These are phyloP conservation scores for Neoboletus magnificus DNA, from an alignment of 768 basidiomycete species.

Conservation along the genomic window DNA sequence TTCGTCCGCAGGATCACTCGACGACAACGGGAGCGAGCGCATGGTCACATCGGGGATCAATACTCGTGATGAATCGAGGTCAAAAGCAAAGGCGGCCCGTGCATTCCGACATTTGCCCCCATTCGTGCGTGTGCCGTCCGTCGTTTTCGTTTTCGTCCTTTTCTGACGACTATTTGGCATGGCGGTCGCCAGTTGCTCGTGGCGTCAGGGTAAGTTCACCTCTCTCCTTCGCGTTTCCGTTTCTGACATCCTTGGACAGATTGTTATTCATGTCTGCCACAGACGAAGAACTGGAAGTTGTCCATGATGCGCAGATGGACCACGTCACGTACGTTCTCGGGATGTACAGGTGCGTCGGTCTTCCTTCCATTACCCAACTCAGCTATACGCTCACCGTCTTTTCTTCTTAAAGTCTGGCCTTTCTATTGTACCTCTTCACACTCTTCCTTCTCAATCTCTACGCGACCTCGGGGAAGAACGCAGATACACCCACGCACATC, in stretches of 20 bases:
- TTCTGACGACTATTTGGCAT: neutral
- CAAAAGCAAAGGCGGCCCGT: slow-evolving; percentile 39
- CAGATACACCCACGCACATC: slow-evolving; percentile 17
- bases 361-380: neutral
- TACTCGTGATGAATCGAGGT: slow-evolving; percentile 14
- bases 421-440: slow-evolving; percentile 73
- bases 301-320: slow-evolving; percentile 75
- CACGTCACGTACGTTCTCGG: slow-evolving; percentile 88
- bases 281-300: slow-evolving; percentile 79
- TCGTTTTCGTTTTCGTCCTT: neutral
- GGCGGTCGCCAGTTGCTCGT: slow-evolving; percentile 54
- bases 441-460: slow-evolving; percentile 70
- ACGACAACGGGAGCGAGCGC: slow-evolving; percentile 66
- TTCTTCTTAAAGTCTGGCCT: slow-evolving; percentile 43
- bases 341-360: slow-evolving; percentile 63
- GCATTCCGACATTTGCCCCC: slow-evolving; percentile 87
- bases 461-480: slow-evolving; percentile 58
- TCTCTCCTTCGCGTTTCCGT: neutral
- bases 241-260: slow-evolving; percentile 33
- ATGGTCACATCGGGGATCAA: slow-evolving; percentile 47
- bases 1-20: slow-evolving; percentile 23
- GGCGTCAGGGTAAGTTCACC: slow-evolving; percentile 56
- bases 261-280: slow-evolving; percentile 91
- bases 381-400: neutral
- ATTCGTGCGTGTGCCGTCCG: slow-evolving; percentile 57